These are phyloP conservation scores for Cutaneotrichosporon cyanovorans DNA, from an alignment of 1,284 basidiomycete species.

Conservation along the genomic window DNA sequence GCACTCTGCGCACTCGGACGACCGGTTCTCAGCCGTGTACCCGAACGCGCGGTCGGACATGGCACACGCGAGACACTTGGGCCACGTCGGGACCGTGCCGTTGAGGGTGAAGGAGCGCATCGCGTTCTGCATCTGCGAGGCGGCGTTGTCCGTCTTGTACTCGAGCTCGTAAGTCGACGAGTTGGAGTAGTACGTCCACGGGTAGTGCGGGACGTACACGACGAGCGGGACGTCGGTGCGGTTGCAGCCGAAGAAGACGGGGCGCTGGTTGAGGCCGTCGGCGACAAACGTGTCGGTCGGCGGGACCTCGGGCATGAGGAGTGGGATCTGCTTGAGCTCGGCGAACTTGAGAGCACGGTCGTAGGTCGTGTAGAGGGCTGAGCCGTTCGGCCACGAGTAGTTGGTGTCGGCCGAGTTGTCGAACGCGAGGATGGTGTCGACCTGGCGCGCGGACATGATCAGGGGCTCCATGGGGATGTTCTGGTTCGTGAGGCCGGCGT, in stretches of 20 bases:
- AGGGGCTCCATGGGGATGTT: conserved; percentile 52
- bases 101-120: conserved; percentile 39
- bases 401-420: conserved; percentile 51
- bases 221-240: conserved; percentile 45
- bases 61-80: conserved; percentile 47
- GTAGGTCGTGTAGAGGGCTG: conserved; percentile 43
- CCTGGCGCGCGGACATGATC: conserved; percentile 46
- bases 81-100: conserved; percentile 38
- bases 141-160: conserved; percentile 40
- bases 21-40: conserved; percentile 30
- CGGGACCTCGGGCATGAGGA: conserved; percentile 48
- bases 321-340: conserved; percentile 23
- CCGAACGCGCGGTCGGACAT: conserved; percentile 43
- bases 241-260: conserved; percentile 46
- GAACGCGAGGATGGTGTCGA: conserved; percentile 52
- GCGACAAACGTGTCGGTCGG: conserved; percentile 49
- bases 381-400: conserved; percentile 51
- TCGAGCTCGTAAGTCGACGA: conserved; percentile 44
- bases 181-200: conserved; percentile 45
- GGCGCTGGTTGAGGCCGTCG: conserved; percentile 50
- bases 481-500: conserved; percentile 48
- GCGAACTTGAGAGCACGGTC: conserved; percentile 27
- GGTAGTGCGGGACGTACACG: conserved; percentile 49
- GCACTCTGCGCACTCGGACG: conserved; percentile 38
- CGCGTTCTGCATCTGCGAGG: conserved; percentile 33